A percentile compares a stretch with the other conserved stretches of the same genome.
phyloP scores from a whole-genome alignment of 129 eudicot species.

The Oenanthe sinensis region DNA sequence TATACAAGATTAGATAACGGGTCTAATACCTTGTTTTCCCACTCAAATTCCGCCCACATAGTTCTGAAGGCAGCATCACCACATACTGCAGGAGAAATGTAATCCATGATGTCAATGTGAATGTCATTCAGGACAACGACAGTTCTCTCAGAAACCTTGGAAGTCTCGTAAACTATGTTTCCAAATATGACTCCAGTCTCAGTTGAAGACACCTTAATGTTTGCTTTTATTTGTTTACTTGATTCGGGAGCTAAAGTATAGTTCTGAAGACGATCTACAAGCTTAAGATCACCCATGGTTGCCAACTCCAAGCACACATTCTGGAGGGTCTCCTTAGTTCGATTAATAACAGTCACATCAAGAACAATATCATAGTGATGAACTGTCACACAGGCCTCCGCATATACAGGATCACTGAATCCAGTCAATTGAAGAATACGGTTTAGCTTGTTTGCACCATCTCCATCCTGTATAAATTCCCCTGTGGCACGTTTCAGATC shows the following conservation, averaged over 20 bases:
- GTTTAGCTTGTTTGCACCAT: conserved; percentile 69
- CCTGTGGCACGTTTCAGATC: conserved; percentile 96
- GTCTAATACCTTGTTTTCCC: conserved; percentile 89
- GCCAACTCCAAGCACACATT: conserved; percentile 91
- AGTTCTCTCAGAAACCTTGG: conserved; percentile 79
- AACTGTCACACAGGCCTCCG: conserved; percentile 92
- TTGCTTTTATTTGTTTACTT: conserved; percentile 87
- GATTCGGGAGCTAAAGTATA: conserved; percentile 91
- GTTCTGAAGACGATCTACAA: conserved; percentile 94
- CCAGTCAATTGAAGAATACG: conserved; percentile 95
- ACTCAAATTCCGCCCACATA: conserved; percentile 98
- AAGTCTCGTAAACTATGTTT: conserved; percentile 85
- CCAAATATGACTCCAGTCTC: conserved; percentile 97
- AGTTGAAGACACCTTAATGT: conserved; percentile 93
- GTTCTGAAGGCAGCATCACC: conserved; percentile 83
- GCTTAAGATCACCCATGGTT: conserved; percentile 97
- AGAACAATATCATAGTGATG: conserved; percentile 91
- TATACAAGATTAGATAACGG: neutral
- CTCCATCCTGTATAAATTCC: conserved; percentile 68
- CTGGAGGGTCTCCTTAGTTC: conserved; percentile 87
- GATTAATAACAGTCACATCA: conserved; percentile 81
- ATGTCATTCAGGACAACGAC: conserved; percentile 92
- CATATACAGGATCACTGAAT: conserved; percentile 90
- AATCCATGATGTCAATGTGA: conserved; percentile 96
- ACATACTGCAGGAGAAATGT: conserved; percentile 90